These are phyloP conservation scores for Plasmodium cynomolgi DNA, from an alignment of 169 alveolate species.

Conservation along the genomic window DNA sequence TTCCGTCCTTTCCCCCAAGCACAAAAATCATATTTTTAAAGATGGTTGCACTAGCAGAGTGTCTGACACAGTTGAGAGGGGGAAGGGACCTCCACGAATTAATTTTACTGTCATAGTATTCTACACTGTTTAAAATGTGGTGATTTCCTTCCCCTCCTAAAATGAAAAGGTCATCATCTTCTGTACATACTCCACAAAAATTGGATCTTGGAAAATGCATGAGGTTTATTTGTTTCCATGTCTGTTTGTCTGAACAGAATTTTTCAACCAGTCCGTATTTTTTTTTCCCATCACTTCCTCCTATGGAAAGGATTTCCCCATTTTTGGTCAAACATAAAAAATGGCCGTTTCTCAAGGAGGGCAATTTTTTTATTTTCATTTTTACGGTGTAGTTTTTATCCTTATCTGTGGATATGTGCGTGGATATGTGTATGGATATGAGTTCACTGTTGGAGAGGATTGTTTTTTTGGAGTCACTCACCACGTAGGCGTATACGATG, in stretches of 20 bases:
- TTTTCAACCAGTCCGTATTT: constrained; percentile 64
- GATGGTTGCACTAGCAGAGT: constrained; percentile 69
- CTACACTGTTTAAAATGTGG: constrained; percentile 67
- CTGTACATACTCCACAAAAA: constrained; percentile 74
- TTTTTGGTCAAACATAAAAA: constrained; percentile 68
- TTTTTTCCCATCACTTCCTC: constrained; percentile 69
- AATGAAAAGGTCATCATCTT: constrained; percentile 41
- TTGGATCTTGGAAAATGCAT: constrained; percentile 74
- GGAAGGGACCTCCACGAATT: constrained; percentile 71
- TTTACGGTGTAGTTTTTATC: constrained; percentile 21
- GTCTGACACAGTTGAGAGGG: constrained; percentile 67
- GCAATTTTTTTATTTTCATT: constrained; percentile 59
- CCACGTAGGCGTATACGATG: constrained; percentile 48
- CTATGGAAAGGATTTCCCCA: constrained; percentile 62
- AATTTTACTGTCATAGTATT: constrained; percentile 65
- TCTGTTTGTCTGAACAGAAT: constrained; percentile 39
- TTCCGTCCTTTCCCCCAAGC: constrained; percentile 75
- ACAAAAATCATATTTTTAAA: constrained; percentile 42
- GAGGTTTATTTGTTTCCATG: constrained; percentile 70
- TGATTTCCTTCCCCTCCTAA: constrained; percentile 76
- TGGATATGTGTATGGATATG: constrained; percentile 28
- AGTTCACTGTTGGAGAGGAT: constrained; percentile 53
- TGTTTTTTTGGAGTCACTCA: constrained; percentile 37
- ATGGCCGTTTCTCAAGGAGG: constrained; percentile 63
- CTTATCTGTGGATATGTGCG: constrained; percentile 18